Base-by-base conservation (phyloP, 106 monocot genomes). In the Dactylorhiza incarnata region DNA sequence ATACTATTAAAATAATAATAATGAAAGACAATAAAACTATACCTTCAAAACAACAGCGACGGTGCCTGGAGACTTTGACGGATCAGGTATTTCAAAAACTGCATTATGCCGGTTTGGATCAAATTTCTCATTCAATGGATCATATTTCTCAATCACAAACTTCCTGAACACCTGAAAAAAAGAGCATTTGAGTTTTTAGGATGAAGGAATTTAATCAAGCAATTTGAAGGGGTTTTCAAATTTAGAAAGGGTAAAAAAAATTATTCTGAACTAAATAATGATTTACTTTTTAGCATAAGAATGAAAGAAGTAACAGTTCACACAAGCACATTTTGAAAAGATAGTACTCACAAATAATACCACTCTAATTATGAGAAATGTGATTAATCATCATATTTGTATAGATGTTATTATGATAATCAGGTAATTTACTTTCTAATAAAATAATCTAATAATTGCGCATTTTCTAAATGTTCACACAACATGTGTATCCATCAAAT, bases 1-100 rank as follows among this genome's bases (percentile, higher is more conserved):
- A 66, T 66, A 13, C 9, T 45, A 45, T 25, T 1, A 70, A 70
- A 16, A 46, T 59, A 59, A 16, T 16, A 45, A 2, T 46, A 23
- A 7, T 7, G 48, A 48, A 49, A 20, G 7, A 2, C 44, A 0
- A 73, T 17, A 55, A 43, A 14, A 7, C 67, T 75, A 62, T 80
- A 94, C 93, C 93, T 94, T 94, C 26, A 94, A 23, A 65, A 94
- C 93, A 81, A 70, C 78, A 90, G 84, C 87, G 44, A 93, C 82
- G 61, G 88, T 88, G 10, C 88, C 93, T 59, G 85, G 43, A 68
- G 84, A 82, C 53, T 90, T 94, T 43, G 93, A 88, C 76, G 82
- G 44, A 81, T 88, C 86, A 63, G 86, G 88, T 63, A 88, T 78
- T 82, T 88, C 83, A 78, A 88, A 90, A 44, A 88, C 75, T 48